Conservation (phyloP, 768 basidiomycete genomes). For the Rhodotorula sphaerocarpa region DNA sequence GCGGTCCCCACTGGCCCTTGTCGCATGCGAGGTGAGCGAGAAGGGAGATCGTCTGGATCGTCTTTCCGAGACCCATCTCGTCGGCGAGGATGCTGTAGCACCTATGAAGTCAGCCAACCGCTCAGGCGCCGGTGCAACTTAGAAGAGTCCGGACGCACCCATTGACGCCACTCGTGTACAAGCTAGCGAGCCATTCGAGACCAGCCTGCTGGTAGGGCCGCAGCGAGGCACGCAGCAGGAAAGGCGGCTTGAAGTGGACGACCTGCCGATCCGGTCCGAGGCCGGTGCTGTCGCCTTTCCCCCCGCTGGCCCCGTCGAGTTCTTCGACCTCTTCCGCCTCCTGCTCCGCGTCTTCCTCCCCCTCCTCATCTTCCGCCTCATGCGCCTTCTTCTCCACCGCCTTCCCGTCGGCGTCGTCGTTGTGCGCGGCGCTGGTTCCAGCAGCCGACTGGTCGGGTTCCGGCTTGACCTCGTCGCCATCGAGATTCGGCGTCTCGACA, state of each 20-base stretch:
- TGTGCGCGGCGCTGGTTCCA: background rate
- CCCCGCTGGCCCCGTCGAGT: conserved; percentile 15
- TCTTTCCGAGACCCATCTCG: conserved; percentile 50
- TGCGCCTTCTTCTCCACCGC: background rate
- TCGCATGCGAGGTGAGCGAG: conserved; percentile 74
- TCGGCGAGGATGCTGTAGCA: conserved; percentile 22
- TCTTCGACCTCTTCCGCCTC: conserved; percentile 6
- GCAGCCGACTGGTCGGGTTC: background rate
- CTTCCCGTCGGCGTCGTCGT: background rate
- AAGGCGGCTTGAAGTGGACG: conserved; percentile 42
- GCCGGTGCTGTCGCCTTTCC: conserved; percentile 21
- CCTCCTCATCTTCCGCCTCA: background rate
- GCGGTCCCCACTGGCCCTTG: conserved; percentile 60
- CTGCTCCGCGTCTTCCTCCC: background rate
- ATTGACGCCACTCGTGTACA: conserved; percentile 47
- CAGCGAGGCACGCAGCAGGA: conserved; percentile 47
- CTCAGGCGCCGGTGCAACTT: too few relatives aligned
- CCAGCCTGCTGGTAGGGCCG: conserved; percentile 49
- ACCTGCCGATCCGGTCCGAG: conserved; percentile 8
- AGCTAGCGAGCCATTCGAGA: conserved; percentile 48
- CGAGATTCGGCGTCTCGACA: too few relatives aligned
- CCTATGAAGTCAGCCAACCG: background rate
- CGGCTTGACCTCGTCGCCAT: too few relatives aligned
- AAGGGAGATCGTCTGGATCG: conserved; percentile 89
- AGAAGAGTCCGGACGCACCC: conserved; percentile 37